phyloP scores from a whole-genome alignment of 306 rosid species.

The Adenanthera pavonina region DNA sequence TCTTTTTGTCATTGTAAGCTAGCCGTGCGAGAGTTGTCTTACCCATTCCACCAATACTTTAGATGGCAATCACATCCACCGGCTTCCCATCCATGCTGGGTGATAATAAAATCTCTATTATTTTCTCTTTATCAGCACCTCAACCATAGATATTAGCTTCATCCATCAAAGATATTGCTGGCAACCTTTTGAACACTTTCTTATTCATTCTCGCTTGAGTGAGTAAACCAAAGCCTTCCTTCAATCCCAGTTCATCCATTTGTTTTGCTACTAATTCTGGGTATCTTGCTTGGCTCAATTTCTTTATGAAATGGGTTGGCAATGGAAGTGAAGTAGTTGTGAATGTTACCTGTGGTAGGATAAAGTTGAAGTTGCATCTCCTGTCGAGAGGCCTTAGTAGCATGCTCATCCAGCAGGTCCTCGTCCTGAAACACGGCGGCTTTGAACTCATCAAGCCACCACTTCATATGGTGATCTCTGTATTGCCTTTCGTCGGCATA shows the following conservation, averaged over 20 bases:
- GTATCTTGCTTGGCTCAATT: too few species aligned
- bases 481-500: slow-evolving; percentile 7
- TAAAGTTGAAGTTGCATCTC: background rate
- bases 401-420: slow-evolving; percentile 33
- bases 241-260: too few species aligned
- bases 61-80: background rate
- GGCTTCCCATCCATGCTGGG: background rate
- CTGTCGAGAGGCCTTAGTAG: background rate
- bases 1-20: background rate
- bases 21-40: background rate
- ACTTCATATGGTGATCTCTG: background rate
- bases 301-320: too few species aligned
- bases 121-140: background rate
- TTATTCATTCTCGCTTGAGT: background rate
- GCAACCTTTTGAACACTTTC: background rate
- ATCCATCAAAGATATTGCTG: background rate
- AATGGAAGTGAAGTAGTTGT: too few species aligned
- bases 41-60: background rate
- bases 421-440: background rate
- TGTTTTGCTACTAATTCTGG: too few species aligned
- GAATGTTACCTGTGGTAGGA: too few species aligned
- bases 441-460: background rate
- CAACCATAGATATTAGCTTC: background rate
- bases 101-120: background rate
- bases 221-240: too few species aligned